Base-by-base conservation (phyloP, 2,329 filamentous ascomycete species). In the Clonostachys rhizophaga region DNA sequence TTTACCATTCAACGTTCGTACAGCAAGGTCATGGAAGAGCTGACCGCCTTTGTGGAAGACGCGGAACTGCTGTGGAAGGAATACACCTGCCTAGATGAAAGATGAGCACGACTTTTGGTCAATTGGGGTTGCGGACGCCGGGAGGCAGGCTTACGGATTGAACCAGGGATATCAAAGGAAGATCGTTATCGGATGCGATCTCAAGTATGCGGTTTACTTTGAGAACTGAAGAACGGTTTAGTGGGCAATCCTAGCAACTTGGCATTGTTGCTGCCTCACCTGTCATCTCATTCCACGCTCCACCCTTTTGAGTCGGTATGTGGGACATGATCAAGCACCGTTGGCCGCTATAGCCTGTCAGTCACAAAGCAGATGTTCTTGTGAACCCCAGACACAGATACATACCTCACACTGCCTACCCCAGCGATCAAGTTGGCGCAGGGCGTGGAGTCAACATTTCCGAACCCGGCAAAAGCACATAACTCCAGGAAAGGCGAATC, bases 281-380 rank as follows among this genome's bases (percentile, higher is more conserved):
- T 43, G 64, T 67, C 52, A 65, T 62, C 40, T 70, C 67, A 50
- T 71, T 71, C 68, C 68, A 71, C 1, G 68, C 66, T 0, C 68
- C 68, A 35, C 68, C 68, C 42, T 64, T 69, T 40, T 67, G 60
- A 3, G 68, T 67, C 3, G 68, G 67, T 12, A 71, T 69, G 50
- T 71, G 67, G 2, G 66, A 66, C 49, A 70, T 60, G 8, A 71
- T 53, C 40, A 70, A 49, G 46, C 65, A 68, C 33, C 58, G 54
- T 14, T 59, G 55, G 6, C 65, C 63, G 50, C 64, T 68, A 30
- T 7, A 34, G 10, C 24, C 7, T 36, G 39, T 48, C 42, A 52
- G 52, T 8, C 20, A 34, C 18, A 34, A 16, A 5, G 20, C 35
- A 42, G 12, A 8, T 30, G n/a, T 39, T 44, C 44, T 41, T 49